A percentile compares a stretch with the other conserved stretches of the same genome.
phyloP scores from a whole-genome alignment of 1,284 basidiomycete species.

The Fomes fomentarius region DNA sequence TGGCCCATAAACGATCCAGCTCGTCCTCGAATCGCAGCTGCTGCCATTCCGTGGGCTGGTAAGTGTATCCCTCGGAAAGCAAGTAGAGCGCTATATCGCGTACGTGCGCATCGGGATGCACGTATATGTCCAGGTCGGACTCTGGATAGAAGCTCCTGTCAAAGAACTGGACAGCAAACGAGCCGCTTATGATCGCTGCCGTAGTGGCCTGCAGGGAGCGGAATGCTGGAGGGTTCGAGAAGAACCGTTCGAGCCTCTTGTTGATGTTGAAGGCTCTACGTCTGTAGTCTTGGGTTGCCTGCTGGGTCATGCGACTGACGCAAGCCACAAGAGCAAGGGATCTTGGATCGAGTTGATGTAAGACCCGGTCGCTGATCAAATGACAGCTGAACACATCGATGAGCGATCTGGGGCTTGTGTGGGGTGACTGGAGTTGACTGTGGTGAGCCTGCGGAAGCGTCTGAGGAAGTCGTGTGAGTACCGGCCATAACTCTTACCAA shows the following conservation, averaged over 20 bases:
- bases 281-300: not conserved
- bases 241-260: slow-evolving; percentile 20
- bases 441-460: no score
- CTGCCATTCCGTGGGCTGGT: slow-evolving; percentile 15
- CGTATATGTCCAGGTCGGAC: slow-evolving; percentile 52
- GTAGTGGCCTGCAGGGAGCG: slow-evolving; percentile 45
- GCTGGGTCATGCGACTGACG: not conserved
- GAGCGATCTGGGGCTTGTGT: no score
- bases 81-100: slow-evolving; percentile 21
- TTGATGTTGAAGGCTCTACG: slow-evolving; percentile 26
- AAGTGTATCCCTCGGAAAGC: slow-evolving; percentile 18
- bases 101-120: slow-evolving; percentile 19
- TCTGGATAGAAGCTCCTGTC: slow-evolving; percentile 44
- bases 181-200: slow-evolving; percentile 49
- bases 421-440: no score
- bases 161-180: slow-evolving; percentile 50
- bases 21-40: not conserved
- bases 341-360: slow-evolving; percentile 2
- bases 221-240: slow-evolving; percentile 38
- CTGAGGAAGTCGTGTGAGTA: no score
- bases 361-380: slow-evolving; percentile 24
- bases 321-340: slow-evolving; percentile 6
- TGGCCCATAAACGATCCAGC: not conserved
- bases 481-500: no score
- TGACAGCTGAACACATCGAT: not conserved